Percentiles rank a stretch among this genome's conserved stretches.
These are phyloP conservation scores for Fusarium nanum DNA, from an alignment of 2,329 filamentous ascomycete genomes.

Conservation along the genomic window DNA sequence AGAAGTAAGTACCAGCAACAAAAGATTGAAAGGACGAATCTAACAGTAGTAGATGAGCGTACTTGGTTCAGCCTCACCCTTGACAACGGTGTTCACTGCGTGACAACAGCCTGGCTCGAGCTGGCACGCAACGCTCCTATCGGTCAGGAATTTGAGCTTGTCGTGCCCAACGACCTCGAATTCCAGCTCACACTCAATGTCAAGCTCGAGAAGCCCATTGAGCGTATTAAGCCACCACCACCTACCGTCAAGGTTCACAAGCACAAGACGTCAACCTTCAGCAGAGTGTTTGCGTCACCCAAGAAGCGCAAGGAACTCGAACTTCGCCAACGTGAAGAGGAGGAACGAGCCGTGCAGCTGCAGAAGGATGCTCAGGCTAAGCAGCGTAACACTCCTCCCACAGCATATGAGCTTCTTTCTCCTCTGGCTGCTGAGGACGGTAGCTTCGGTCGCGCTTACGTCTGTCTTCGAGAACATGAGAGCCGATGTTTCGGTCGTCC, in stretches of 20 bases:
- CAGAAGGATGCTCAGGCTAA: conserved; percentile 73
- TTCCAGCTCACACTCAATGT: conserved; percentile 98
- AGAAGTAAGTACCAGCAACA: conserved; percentile 74
- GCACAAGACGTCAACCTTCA: conserved; percentile 88
- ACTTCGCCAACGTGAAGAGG: conserved; percentile 83
- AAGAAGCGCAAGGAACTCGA: conserved; percentile 98
- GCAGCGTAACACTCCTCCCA: conserved; percentile 71
- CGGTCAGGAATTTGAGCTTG: conserved; percentile 97
- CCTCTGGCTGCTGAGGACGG: conserved; percentile 90
- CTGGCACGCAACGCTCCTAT: conserved; percentile 92
- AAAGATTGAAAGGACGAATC: background rate
- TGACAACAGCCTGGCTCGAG: conserved; percentile 96
- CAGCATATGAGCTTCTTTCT: conserved; percentile 87
- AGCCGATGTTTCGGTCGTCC: conserved; percentile 87
- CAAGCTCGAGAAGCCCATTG: conserved; percentile 84
- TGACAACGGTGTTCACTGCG: conserved; percentile 98
- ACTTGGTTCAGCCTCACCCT: conserved; percentile 95
- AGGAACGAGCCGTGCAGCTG: conserved; percentile 75
- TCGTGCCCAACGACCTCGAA: conserved; percentile 97
- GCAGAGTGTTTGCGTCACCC: conserved; percentile 90
- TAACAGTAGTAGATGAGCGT: conserved; percentile 74
- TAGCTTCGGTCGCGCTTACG: conserved; percentile 93
- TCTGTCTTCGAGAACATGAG: conserved; percentile 94
- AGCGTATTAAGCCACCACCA: conserved; percentile 64
- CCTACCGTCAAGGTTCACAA: conserved; percentile 72